Base-by-base conservation (phyloP, 1,139 yeast species). In the Wickerhamomyces sp. region DNA sequence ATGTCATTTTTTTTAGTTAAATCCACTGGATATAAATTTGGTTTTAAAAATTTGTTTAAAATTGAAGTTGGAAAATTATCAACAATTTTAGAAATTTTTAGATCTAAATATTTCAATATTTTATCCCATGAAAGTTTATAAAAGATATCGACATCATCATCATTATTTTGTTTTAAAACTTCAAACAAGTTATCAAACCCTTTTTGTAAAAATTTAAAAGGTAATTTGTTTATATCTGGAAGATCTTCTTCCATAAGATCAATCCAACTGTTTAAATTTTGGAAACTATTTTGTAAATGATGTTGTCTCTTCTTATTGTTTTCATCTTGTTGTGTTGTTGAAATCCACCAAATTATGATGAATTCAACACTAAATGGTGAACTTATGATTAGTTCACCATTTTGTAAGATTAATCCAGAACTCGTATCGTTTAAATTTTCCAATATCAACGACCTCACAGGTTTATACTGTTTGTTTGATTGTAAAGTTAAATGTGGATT, bases 221-320 rank as follows among this genome's bases (percentile, higher is more conserved):
- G 59, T 11, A 72, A 30, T 10, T 46, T 47, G 3, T 46, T 44
- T 47, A 72, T 54, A 3, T 51, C 47, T 6, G 53, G 49, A 1
- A 52, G 46, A 3, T 49, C 52, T n/a, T 52, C 58, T 23, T 49
- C 49, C 23, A 72, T 45, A 14, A 56, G 53, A 44, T 78, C 84
- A 14, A 63, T 45, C 4, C 75, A 46, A 46, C 76, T 81, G 24
- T 75, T 78, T 13, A 62, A 45, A 0, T 73, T 60, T 20, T 70
- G 60, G 43, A 62, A 67, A 23, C 77, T 57, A 16, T 56, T 49
- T n/a, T n/a, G n/a, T n/a, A n/a, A n/a, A n/a, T n/a, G n/a, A 22
- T 47, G 43, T 13, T 41, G 38, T 16, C 40, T 44, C 8, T 44
- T 6, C 33, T 35, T 29, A 56, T 51, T 15, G 52, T 53, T 11